Conservation (phyloP, 805 yeast species). For the Sungouiella thailandica region DNA sequence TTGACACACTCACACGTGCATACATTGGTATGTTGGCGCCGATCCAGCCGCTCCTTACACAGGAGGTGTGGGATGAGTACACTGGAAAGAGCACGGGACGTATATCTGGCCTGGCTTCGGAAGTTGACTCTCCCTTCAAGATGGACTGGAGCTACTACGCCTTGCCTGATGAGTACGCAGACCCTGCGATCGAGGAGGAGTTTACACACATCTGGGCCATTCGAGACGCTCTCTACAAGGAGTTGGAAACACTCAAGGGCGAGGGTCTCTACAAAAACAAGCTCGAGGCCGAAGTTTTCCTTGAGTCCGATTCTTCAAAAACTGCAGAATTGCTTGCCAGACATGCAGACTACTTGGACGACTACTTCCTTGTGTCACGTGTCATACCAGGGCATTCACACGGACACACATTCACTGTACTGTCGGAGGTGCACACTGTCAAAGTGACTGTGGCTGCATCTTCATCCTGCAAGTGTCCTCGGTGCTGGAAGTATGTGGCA, state of each 20-base stretch:
- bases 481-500: constrained; percentile 87
- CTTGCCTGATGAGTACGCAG: constrained; percentile 30
- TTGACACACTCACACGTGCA: constrained; percentile 52
- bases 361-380: constrained; percentile 61
- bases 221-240: constrained; percentile 44
- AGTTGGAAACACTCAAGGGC: constrained; percentile 54
- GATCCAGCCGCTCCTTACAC: constrained; percentile 75
- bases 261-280: constrained; percentile 52
- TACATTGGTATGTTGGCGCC: constrained; percentile 74
- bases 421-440: no score
- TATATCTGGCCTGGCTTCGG: constrained; percentile 12
- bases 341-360: constrained; percentile 25
- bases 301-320: constrained; percentile 4
- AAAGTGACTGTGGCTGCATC: constrained; percentile 26
- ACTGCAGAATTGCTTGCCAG: constrained; percentile 10
- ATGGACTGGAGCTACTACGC: constrained; percentile 16
- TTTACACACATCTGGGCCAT: constrained; percentile 44
- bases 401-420: no score
- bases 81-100: constrained; percentile 32
- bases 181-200: constrained; percentile 34
- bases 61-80: constrained; percentile 76
- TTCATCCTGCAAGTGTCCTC: constrained; percentile 64
- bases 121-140: constrained; percentile 12
- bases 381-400: constrained; percentile 31
- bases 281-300: constrained; percentile 49